Evolutionary conservation across 1,139 yeast genomes (phyloP).

Genomic region (Yamadazyma siamensis): DNA sequence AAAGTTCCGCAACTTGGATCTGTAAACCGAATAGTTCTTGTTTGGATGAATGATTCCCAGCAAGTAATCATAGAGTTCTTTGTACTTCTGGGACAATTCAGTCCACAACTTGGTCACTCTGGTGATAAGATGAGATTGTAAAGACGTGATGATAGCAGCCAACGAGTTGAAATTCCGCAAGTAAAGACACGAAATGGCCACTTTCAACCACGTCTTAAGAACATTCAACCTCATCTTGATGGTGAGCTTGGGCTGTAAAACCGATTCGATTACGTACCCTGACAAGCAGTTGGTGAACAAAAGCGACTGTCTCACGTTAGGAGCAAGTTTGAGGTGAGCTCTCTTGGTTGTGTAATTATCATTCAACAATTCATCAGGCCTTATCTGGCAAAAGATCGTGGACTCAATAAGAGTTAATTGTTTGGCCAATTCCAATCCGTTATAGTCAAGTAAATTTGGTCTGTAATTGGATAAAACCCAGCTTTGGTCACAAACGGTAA

Average conservation of each 20-base stretch:
- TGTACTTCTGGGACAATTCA: conserved; percentile 62
- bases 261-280: conserved; percentile 78
- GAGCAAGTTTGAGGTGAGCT: conserved; percentile 60
- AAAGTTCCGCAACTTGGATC: conserved; percentile 62
- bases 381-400: conserved; percentile 61
- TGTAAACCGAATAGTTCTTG: conserved; percentile 74
- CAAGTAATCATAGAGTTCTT: conserved; percentile 61
- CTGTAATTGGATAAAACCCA: conserved; percentile 47
- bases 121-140: conserved; percentile 78
- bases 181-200: conserved; percentile 78
- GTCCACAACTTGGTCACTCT: conserved; percentile 67
- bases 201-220: conserved; percentile 78
- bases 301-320: conserved; percentile 69
- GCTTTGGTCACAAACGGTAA: conserved; percentile 37
- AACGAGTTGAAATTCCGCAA: conserved; percentile 80
- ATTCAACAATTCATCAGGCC: conserved; percentile 70
- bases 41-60: conserved; percentile 77
- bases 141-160: conserved; percentile 82
- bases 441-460: conserved; percentile 63
- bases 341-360: conserved; percentile 69
- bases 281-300: conserved; percentile 76
- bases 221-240: conserved; percentile 53
- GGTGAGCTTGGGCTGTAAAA: conserved; percentile 53
- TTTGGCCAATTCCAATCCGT: conserved; percentile 78
- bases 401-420: conserved; percentile 83